Evolutionary conservation across 345 rosid species (phyloP).

Genomic region (Syzygium oleosum): DNA sequence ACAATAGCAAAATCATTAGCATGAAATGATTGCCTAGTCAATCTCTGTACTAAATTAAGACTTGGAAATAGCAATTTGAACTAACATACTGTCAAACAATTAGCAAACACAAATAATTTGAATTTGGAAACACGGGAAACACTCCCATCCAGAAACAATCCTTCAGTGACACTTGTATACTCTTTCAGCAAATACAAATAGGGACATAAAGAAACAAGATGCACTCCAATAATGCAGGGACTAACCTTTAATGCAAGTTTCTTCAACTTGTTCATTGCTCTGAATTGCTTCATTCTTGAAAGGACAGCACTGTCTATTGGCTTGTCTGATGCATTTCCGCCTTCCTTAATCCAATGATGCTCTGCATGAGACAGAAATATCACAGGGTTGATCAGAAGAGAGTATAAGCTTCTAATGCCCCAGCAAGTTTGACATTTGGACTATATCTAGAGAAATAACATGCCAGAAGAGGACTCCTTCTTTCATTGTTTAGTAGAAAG

Average conservation of each 20-base stretch:
- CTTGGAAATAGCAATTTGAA: background rate
- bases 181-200: background rate
- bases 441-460: background rate
- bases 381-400: background rate
- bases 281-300: conserved; percentile 83
- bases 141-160: background rate
- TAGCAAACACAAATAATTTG: background rate
- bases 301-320: conserved; percentile 83
- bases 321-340: conserved; percentile 74
- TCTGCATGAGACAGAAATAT: conserved; percentile 13
- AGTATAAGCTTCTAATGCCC: background rate
- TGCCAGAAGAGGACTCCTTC: background rate
- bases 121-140: background rate
- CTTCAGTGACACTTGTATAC: background rate
- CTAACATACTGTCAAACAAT: background rate
- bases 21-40: background rate
- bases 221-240: background rate
- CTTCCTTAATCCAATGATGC: conserved; percentile 67
- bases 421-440: background rate
- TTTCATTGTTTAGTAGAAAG: background rate
- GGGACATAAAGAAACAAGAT: background rate
- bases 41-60: background rate
- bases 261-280: conserved; percentile 90
- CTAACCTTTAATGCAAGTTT: conserved; percentile 80
- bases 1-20: background rate